These are phyloP conservation scores for Tritrichomonas foetus DNA, from an alignment of 208 protist species.

Conservation along the genomic window DNA sequence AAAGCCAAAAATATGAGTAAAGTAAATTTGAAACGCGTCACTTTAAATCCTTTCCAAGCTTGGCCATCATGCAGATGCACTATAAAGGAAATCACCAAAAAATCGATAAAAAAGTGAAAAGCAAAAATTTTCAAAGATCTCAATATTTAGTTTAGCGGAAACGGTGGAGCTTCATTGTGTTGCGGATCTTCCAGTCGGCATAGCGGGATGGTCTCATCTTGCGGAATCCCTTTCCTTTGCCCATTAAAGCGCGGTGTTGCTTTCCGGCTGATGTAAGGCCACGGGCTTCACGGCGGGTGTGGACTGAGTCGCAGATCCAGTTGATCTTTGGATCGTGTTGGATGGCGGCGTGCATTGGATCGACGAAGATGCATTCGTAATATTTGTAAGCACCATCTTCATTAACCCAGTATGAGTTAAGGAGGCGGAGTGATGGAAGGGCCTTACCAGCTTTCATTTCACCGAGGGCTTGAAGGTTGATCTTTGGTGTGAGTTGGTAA, in stretches of 20 bases:
- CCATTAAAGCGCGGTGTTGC: slow-evolving; percentile 58
- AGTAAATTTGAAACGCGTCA: too few species aligned
- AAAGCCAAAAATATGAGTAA: too few species aligned
- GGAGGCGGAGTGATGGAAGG: slow-evolving; percentile 85
- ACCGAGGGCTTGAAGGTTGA: slow-evolving; percentile 94
- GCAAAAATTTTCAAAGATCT: too few species aligned
- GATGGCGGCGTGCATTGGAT: slow-evolving; percentile 92
- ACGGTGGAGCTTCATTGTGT: slow-evolving; percentile 80
- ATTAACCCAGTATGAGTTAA: slow-evolving; percentile 99
- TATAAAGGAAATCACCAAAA: too few species aligned
- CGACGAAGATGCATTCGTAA: slow-evolving; percentile 89
- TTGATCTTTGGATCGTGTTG: slow-evolving; percentile 94
- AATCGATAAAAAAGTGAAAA: too few species aligned
- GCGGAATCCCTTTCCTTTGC: slow-evolving; percentile 83
- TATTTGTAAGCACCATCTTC: slow-evolving; percentile 67
- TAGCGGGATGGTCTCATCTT: slow-evolving; percentile 85
- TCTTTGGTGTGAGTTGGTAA: slow-evolving; percentile 64
- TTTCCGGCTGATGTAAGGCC: slow-evolving; percentile 58
- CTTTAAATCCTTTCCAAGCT: too few species aligned
- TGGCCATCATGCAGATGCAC: too few species aligned
- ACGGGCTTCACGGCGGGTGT: slow-evolving; percentile 84
- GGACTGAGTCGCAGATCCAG: slow-evolving; percentile 92
- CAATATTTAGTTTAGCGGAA: slow-evolving; percentile 85
- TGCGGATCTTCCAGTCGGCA: slow-evolving; percentile 94
- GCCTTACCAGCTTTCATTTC: not conserved